These are phyloP conservation scores for Schwanniomyces yamadae DNA, from an alignment of 805 yeast species.

Conservation along the genomic window DNA sequence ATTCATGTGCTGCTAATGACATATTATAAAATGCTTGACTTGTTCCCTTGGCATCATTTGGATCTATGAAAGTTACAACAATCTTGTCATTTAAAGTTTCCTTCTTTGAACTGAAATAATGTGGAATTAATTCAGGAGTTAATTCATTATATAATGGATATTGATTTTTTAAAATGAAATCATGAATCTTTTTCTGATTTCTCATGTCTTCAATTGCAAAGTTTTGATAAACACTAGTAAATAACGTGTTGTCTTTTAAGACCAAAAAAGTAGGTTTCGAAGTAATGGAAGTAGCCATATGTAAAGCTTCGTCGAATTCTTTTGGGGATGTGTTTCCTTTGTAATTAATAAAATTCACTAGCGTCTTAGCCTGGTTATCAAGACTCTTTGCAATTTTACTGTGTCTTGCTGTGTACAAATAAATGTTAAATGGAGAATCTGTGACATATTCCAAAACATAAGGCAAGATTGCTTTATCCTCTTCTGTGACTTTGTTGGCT, in stretches of 20 bases:
- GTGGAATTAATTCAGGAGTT: constrained; percentile 34
- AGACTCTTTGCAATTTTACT: constrained; percentile 36
- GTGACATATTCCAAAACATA: constrained; percentile 61
- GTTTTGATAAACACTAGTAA: constrained; percentile 55
- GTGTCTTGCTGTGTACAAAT: constrained; percentile 54
- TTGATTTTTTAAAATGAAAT: constrained; percentile 50
- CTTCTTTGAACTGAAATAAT: constrained; percentile 31
- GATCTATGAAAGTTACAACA: constrained; percentile 48
- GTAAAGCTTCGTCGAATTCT: constrained; percentile 45
- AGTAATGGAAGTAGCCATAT: constrained; percentile 52
- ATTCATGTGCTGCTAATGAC: constrained; percentile 49
- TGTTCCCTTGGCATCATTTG: constrained; percentile 29
- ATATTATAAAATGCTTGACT: constrained; percentile 37
- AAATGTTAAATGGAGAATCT: constrained; percentile 53
- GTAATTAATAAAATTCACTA: constrained; percentile 45
- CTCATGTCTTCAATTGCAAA: constrained; percentile 66
- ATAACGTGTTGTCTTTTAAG: constrained; percentile 55
- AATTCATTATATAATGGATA: constrained; percentile 56
- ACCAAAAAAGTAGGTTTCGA: constrained; percentile 62
- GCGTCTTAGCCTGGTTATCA: constrained; percentile 38
- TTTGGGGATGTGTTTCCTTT: constrained; percentile 32
- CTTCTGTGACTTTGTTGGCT: constrained; percentile 48
- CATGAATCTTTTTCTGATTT: constrained; percentile 42
- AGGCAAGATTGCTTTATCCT: constrained; percentile 62
- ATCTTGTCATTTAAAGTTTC: constrained; percentile 40